Base-by-base conservation (phyloP, 1,284 basidiomycete species). In the Cystobasidium pallidum region DNA sequence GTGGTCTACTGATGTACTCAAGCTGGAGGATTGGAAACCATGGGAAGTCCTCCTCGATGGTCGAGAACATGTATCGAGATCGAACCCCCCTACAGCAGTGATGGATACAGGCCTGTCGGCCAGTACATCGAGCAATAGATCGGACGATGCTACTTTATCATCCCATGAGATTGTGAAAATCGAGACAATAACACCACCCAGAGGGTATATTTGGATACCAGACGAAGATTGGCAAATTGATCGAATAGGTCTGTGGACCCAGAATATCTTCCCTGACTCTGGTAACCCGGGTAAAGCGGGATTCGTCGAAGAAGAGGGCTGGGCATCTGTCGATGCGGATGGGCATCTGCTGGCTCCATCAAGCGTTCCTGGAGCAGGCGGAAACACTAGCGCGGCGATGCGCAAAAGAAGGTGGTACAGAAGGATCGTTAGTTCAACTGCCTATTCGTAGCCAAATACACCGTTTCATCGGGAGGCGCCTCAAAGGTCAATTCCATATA, bases 181-280 rank as follows among this genome's bases (percentile, higher is more conserved):
- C 15, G 64, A 70, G n/a, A 61, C 67, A 17, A 70, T 70, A 61
- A 49, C 43, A 24, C 67, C 67, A 17, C 68, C 68, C 3, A 54
- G 51, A 57, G 68, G 68, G 15, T 71, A 54, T 43, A 45, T 55
- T n/a, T 71, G 55, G 47, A 51, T 71, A 41, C 36, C 1, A 1
- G 26, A 63, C 1, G 68, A 71, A 45, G 68, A 71, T 41, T 71
- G 68, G 68, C 41, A 43, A 28, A 71, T 71, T 30, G 68, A 71
- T 41, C 30, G 21, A 21, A 30, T 71, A 24, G 68, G 68, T 21
- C 21, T 43, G 11, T 64, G 61, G 59, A 71, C 54, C 19, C 32
- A 24, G 45, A 26, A 30, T 10, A 26, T 30, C n/a, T 64, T 34
- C n/a, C 2, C 62, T 32, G 45, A 45, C 15, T 26, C 39, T 39